phyloP scores from a whole-genome alignment of 179 eudicot genomes.

The Nepenthes alata region DNA sequence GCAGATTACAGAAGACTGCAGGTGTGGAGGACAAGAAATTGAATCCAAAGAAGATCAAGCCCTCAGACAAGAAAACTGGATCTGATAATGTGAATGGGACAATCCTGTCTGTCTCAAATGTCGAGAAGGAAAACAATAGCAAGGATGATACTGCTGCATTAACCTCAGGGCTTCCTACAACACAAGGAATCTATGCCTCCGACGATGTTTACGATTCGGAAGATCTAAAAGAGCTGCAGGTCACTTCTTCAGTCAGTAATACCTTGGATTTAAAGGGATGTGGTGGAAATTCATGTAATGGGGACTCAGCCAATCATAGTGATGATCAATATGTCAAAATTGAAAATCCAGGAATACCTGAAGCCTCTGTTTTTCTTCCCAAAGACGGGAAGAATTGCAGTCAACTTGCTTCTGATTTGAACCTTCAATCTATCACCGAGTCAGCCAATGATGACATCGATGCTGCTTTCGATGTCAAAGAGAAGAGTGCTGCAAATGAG shows the following conservation, averaged over 20 bases:
- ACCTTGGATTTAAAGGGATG: slow-evolving; percentile 9
- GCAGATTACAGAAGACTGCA: slow-evolving; percentile 10
- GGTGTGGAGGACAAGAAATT: slow-evolving; percentile 23
- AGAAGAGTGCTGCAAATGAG: slow-evolving; percentile 9
- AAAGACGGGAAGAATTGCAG: slow-evolving; percentile 11
- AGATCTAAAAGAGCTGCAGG: slow-evolving; percentile 31
- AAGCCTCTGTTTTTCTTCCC: slow-evolving; percentile 13
- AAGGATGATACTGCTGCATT: slow-evolving; percentile 6
- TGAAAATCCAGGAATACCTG: slow-evolving; percentile 7
- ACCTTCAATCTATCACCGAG: slow-evolving; percentile 17
- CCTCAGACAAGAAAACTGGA: slow-evolving; percentile 22
- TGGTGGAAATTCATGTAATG: slow-evolving; percentile 12
- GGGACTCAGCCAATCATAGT: slow-evolving; percentile 1
- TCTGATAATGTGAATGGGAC: slow-evolving; percentile 11
- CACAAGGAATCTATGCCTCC: slow-evolving; percentile 11
- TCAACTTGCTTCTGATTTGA: slow-evolving; percentile 12
- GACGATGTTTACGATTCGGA: slow-evolving; percentile 16
- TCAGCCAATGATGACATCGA: slow-evolving; percentile 15
- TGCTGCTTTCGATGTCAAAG: slow-evolving; percentile 9
- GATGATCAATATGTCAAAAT: slow-evolving; percentile 8
- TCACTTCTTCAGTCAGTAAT: slow-evolving; percentile 25
- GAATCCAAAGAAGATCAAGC: slow-evolving; percentile 15
- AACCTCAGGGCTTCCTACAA: slow-evolving; percentile 5
- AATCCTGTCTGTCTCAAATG: slow-evolving; percentile 17
- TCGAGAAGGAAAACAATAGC: slow-evolving; percentile 12